phyloP scores from a whole-genome alignment of 306 rosid species.

The Rosa multiflora region DNA sequence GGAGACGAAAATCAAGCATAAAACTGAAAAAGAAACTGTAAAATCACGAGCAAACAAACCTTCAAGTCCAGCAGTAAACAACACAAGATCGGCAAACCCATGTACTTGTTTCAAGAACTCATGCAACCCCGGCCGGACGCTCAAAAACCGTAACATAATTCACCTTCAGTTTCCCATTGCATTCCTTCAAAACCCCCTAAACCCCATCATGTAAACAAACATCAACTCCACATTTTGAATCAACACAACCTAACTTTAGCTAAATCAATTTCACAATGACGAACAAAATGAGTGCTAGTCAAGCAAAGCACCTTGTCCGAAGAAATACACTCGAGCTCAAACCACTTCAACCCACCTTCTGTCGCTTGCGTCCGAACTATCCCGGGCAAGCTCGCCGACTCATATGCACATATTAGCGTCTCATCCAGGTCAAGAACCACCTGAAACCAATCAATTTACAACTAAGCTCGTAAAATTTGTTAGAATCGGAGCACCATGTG shows the following conservation, averaged over 20 bases:
- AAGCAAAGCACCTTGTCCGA: conserved; percentile 62
- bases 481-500: too few relatives aligned
- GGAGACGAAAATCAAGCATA: not conserved
- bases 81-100: conserved; percentile 81
- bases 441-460: conserved; percentile 27
- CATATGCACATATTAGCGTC: too few relatives aligned
- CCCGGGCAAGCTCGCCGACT: conserved; percentile 74
- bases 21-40: not conserved
- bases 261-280: not conserved
- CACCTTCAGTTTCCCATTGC: conserved; percentile 72
- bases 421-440: conserved; percentile 97
- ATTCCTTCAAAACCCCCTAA: conserved; percentile 57
- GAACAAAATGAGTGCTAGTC: not conserved
- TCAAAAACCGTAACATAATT: conserved; percentile 92
- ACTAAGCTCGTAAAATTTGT: too few relatives aligned
- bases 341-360: conserved; percentile 88
- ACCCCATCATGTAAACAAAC: not conserved
- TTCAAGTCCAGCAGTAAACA: conserved; percentile 99
- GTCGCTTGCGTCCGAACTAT: conserved; percentile 67
- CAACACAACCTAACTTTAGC: not conserved
- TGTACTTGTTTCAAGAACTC: conserved; percentile 74
- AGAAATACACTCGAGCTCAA: conserved; percentile 83
- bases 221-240: not conserved
- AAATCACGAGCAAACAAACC: conserved; percentile 43
- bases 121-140: conserved; percentile 85